Conservation (phyloP, 352 stramenopile genomes). For the Phytophthora idaei region DNA sequence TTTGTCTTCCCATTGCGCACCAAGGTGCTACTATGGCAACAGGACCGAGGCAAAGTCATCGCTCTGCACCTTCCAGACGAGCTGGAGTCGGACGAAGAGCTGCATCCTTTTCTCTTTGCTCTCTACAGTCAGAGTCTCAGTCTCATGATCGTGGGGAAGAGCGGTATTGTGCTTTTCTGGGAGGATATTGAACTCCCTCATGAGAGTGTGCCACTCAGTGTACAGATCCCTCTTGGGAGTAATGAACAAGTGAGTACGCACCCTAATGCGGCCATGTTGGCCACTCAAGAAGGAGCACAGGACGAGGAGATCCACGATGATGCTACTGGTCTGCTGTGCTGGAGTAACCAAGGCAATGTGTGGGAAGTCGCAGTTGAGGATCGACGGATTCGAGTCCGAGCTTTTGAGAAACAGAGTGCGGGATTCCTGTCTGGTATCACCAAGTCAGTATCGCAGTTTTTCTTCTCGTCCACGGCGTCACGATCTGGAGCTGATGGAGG, state of each 20-base stretch:
- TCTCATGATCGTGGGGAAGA: constrained; percentile 69
- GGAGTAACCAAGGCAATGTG: constrained; percentile 78
- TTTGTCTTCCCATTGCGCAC: constrained; percentile 61
- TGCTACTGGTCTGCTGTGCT: constrained; percentile 70
- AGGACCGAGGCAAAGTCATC: constrained; percentile 50
- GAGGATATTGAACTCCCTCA: constrained; percentile 83
- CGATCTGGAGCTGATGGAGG: constrained; percentile 30
- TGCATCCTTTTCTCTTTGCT: constrained; percentile 73
- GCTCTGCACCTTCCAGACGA: constrained; percentile 63
- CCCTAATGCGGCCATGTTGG: constrained; percentile 39
- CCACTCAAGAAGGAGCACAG: constrained; percentile 8
- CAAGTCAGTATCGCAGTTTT: constrained; percentile 81
- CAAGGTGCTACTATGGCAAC: constrained; percentile 74
- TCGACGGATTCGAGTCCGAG: constrained; percentile 73
- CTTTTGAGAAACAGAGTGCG: constrained; percentile 70
- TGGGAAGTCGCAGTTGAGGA: constrained; percentile 85
- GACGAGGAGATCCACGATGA: constrained; percentile 30
- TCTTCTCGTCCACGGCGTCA: constrained; percentile 56
- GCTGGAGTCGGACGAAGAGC: constrained; percentile 47
- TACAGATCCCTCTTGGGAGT: constrained; percentile 72
- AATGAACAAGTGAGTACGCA: constrained; percentile 61
- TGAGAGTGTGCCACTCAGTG: constrained; percentile 74
- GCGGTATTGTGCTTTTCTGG: constrained; percentile 80
- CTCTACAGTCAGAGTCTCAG: constrained; percentile 70
- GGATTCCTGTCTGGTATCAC: constrained; percentile 75